Base-by-base conservation (phyloP, 441 rosid genomes). In the Populus trichocarpa region DNA sequence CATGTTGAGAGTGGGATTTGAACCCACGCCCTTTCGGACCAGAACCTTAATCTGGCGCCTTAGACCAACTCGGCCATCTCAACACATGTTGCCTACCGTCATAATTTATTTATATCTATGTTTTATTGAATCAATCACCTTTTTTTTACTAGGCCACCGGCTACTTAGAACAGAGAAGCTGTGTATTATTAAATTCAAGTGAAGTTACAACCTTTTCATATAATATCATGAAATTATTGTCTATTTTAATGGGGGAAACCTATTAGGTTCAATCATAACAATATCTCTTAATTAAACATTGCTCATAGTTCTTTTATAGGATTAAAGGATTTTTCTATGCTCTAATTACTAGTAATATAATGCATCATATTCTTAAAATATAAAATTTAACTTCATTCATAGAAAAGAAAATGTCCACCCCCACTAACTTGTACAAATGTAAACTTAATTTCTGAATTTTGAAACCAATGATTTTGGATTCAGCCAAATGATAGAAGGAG, bases 11-110 rank as follows among this genome's bases (percentile, higher is more conserved):
- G 93, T 90, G 97, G 97, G 96, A 89, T 92, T 90, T 92, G 98
- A 93, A 94, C 93, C 97, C 95, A 89, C 91, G 98, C 97, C 95
- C 97, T 91, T 91, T 92, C 93, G 94, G 96, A 94, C 95, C 95
- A 90, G 92, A 92, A 94, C 95, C 98, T 91, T 92, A 94, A 92
- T 89, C 96, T 94, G 94, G 98, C 96, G 93, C 98, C 98, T 90
- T 91, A 90, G 97, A 92, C 97, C 97, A 92, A 92, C 98, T 94
- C 98, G 94, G 93, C 97, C 99, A 93, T 91, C 88, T 89, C 95
- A 91, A 91, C 97, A 1, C 57, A 1, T 14, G 20, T 1, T 14
- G 2, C 0, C 20, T 1, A 0, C 5, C 20, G 2, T 0, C 57
- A 4, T 46, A 46, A 4, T 46, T 13, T 1, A 0, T 1, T 3